A percentile compares a stretch with the other conserved stretches of the same genome.
Conservation (phyloP, 208 protist species). For the Trypanosoma lewisi region DNA sequence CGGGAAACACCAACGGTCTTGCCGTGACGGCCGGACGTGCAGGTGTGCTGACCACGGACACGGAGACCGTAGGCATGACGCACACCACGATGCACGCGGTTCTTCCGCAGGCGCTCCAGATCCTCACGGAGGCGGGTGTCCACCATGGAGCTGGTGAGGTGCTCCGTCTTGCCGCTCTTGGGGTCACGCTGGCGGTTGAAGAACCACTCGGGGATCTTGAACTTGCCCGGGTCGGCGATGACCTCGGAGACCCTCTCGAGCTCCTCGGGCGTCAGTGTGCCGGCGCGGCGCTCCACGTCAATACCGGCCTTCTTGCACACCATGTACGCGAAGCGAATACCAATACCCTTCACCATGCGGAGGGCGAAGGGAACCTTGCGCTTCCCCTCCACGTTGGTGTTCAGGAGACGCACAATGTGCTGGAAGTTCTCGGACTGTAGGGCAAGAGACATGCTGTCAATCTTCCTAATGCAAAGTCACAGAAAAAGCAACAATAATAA, state of each 20-base stretch:
- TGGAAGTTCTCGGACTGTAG: slow-evolving; percentile 95
- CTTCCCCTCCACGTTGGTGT: slow-evolving; percentile 99
- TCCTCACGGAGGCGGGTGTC: slow-evolving; percentile 99
- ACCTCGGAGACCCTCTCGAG: slow-evolving; percentile 97
- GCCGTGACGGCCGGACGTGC: slow-evolving; percentile 98
- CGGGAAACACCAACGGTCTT: slow-evolving; percentile 86
- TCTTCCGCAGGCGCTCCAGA: slow-evolving; percentile 99
- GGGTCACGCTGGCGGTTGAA: slow-evolving; percentile 99
- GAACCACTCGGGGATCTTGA: slow-evolving; percentile 99
- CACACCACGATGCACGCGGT: slow-evolving; percentile 97
- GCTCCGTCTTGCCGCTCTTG: slow-evolving; percentile 97
- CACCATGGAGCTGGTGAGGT: slow-evolving; percentile 96
- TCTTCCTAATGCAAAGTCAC: slow-evolving; percentile 8
- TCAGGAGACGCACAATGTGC: slow-evolving; percentile 99
- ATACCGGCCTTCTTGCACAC: slow-evolving; percentile 99
- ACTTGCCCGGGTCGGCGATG: slow-evolving; percentile 97
- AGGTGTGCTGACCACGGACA: slow-evolving; percentile 99
- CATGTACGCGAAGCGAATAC: slow-evolving; percentile 98
- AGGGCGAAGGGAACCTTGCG: slow-evolving; percentile 98
- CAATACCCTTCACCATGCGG: slow-evolving; percentile 99
- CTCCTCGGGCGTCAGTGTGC: slow-evolving; percentile 92
- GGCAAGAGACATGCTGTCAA: slow-evolving; percentile 48
- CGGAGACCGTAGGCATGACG: slow-evolving; percentile 98
- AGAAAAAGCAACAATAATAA: too few relatives aligned
- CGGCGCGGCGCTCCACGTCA: slow-evolving; percentile 95